A percentile compares a stretch with the other conserved stretches of the same genome.
Evolutionary conservation across 352 stramenopile genomes (phyloP).

Genomic region (Saprolegnia parasitica): DNA sequence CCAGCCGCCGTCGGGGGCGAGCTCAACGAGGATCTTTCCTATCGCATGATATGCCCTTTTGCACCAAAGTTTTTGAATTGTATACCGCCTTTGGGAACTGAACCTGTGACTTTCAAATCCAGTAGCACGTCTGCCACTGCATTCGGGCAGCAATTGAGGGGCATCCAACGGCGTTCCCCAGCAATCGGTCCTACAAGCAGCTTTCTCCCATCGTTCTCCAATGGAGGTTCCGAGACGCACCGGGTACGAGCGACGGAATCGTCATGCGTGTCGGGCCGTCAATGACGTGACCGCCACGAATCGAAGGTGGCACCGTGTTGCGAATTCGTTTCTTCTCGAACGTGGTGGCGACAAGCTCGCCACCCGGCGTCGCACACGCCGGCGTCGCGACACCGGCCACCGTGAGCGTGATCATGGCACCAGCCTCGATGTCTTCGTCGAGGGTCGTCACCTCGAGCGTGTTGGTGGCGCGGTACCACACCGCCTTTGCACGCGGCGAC

Average conservation of each 20-base stretch:
- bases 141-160: constrained; percentile 51
- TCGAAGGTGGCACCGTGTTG: constrained; percentile 47
- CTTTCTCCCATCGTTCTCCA: neutral
- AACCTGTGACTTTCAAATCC: constrained; percentile 41
- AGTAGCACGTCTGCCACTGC: constrained; percentile 53
- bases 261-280: constrained; percentile 47
- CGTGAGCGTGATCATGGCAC: constrained; percentile 41
- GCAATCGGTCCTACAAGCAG: constrained; percentile 29
- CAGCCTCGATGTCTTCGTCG: constrained; percentile 40
- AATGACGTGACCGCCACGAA: constrained; percentile 56
- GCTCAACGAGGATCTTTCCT: constrained; percentile 47
- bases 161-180: constrained; percentile 45
- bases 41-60: neutral
- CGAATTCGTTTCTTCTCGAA: constrained; percentile 60
- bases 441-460: constrained; percentile 55
- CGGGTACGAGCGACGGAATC: constrained; percentile 50
- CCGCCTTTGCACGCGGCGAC: constrained; percentile 36
- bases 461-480: constrained; percentile 33
- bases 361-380: constrained; percentile 43
- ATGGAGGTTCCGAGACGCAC: constrained; percentile 18
- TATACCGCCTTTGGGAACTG: constrained; percentile 36
- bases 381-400: constrained; percentile 56
- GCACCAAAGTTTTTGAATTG: too few species aligned
- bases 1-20: constrained; percentile 44
- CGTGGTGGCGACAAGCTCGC: constrained; percentile 47